A percentile compares a stretch with the other conserved stretches of the same genome.
phyloP scores from a whole-genome alignment of 2,329 filamentous ascomycete genomes.

The Chalara sp. region DNA sequence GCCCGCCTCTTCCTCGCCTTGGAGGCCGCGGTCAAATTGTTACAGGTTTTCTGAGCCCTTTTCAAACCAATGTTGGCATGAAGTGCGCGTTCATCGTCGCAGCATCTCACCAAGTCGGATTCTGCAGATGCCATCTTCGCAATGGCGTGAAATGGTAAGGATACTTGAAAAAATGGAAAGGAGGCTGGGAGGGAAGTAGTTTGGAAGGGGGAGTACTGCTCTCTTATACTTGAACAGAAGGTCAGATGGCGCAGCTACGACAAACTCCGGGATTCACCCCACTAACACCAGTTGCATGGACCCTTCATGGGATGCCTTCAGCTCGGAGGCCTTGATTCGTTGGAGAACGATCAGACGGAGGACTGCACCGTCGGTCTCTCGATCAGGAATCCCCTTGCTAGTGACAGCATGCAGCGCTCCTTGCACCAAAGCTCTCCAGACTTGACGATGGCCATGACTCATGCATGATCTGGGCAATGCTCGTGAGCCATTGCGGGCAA shows the following conservation, averaged over 20 bases:
- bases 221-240: slow-evolving; percentile 15
- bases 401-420: slow-evolving; percentile 10
- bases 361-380: slow-evolving; percentile 9
- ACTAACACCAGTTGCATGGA: slow-evolving; percentile 8
- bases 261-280: slow-evolving; percentile 8
- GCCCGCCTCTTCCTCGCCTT: slow-evolving; percentile 5
- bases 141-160: slow-evolving; percentile 8
- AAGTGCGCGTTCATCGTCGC: slow-evolving; percentile 10
- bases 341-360: slow-evolving; percentile 12
- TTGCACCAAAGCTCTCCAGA: slow-evolving; percentile 11
- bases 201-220: slow-evolving; percentile 6
- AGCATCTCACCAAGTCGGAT: slow-evolving; percentile 13
- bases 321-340: slow-evolving; percentile 7
- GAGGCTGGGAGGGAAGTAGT: slow-evolving; percentile 9
- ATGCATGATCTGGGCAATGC: too few species aligned
- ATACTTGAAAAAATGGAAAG: slow-evolving; percentile 10
- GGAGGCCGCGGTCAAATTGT: slow-evolving; percentile 5
- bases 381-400: slow-evolving; percentile 12
- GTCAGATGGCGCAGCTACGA: slow-evolving; percentile 12
- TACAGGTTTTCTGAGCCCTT: slow-evolving; percentile 10
- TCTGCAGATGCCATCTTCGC: slow-evolving; percentile 12
- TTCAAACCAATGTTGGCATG: slow-evolving; percentile 13
- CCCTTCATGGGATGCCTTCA: slow-evolving; percentile 11
- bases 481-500: too few species aligned
- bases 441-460: slow-evolving; percentile 6